Percentiles rank a stretch among this genome's conserved stretches.
phyloP scores from a whole-genome alignment of 179 eudicot genomes.

The Heliamphora pulchella region DNA sequence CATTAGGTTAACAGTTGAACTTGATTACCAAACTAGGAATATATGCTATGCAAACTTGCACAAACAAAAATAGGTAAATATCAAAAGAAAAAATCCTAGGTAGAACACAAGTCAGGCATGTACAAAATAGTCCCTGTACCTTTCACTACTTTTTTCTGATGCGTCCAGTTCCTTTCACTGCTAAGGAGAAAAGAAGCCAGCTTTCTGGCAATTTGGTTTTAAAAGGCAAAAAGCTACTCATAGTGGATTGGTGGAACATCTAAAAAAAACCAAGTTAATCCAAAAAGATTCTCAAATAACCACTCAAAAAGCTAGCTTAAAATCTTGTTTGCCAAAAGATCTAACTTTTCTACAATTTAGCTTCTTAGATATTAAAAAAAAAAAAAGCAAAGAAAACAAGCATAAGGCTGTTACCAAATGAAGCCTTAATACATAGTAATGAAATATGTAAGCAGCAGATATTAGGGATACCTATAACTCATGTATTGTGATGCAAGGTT shows the following conservation, averaged over 20 bases:
- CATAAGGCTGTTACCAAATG: not conserved
- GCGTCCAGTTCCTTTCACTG: not conserved
- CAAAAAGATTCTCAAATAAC: too few species aligned
- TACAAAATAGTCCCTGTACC: not conserved
- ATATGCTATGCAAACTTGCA: not conserved
- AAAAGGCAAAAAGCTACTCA: too few species aligned
- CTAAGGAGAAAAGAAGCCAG: not conserved
- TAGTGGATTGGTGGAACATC: too few species aligned
- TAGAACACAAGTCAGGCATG: not conserved
- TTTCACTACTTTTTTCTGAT: not conserved
- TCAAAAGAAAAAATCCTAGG: not conserved
- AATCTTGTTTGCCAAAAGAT: too few species aligned
- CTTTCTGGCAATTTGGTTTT: too few species aligned
- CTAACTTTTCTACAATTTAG: too few species aligned
- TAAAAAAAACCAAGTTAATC: too few species aligned
- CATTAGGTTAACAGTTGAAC: not conserved
- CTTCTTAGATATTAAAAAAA: too few species aligned
- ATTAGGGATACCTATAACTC: not conserved
- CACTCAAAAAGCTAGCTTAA: too few species aligned
- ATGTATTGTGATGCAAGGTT: not conserved
- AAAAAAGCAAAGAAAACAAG: too few species aligned
- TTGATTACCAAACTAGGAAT: not conserved
- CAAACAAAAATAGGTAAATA: not conserved
- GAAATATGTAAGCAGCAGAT: not conserved
- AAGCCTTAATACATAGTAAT: not conserved